Base-by-base conservation (phyloP, 1,139 yeast species). In the Casaregolazyma lundiana region DNA sequence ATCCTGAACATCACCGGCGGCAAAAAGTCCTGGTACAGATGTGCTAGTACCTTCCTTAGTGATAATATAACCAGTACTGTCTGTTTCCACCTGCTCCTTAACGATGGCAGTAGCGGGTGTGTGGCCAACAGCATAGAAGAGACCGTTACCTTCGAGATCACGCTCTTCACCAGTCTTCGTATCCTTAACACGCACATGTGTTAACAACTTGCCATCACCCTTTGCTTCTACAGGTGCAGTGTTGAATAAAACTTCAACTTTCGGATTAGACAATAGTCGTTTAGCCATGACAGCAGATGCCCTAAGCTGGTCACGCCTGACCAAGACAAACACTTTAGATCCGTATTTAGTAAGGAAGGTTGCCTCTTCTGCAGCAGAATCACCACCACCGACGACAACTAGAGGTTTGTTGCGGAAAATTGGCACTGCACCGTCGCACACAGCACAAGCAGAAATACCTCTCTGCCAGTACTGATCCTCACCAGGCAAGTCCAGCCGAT, bases 1-100 rank as follows among this genome's bases (percentile, higher is more conserved):
- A 69, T 92, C 99, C 71, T 92, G 98, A 45, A 92, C 98, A 67
- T 92, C 99, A 72, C 99, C 98, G 52, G 98, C 98, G 52, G 99
- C 99, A 60, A 84, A 92, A 53, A 92, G 86, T 66, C 97, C 97
- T 62, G 79, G 80, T 53, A 90, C 78, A n/a, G 94, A 81, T 43
- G 98, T 94, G 24, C 97, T 73, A 16, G 95, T 74, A 52, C 97
- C 98, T 59, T 97, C 96, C 38, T 73, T 73, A 55, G 97, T 92
- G 66, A 80, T 71, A 62, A 92, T 78, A 73, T 92, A 92, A 43
- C 97, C 97, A 49, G 79, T 77, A 46, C 78, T 95, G 66, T 92
- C 96, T 46, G 89, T 79, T 48, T 87, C 84, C 46, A 94, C 67
- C 72, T 88, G 97, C 48, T 76, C 79, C 55, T 75, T 71, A 57